Base-by-base conservation (phyloP, 495 filamentous ascomycete species). In the Cladorrhinum samala region DNA sequence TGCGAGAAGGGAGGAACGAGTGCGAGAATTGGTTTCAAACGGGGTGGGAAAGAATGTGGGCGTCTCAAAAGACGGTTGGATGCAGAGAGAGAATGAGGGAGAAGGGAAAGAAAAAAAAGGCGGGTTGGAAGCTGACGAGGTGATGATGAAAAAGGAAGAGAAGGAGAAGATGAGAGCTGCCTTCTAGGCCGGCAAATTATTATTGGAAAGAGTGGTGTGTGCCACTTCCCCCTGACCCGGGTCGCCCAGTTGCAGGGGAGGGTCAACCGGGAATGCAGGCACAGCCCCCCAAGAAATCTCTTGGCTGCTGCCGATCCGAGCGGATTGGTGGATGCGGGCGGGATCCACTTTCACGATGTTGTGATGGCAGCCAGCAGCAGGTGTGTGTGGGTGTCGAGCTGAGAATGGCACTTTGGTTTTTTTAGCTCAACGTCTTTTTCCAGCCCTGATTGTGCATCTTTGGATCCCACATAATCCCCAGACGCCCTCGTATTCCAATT, bases 21-120 rank as follows among this genome's bases (percentile, higher is more conserved):
- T 38, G 51, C 24, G 36, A 21, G 33, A 48, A 48, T n/a, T 17
- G 23, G 17, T 24, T 4, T 9, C 6, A 11, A n/a, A 48, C 21
- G 37, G 13, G 16, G 18, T 3, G 19, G 33, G 41, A 59, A 59
- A 16, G 56, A 59, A 20, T 49, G 56, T 55, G 42, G 38, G 27
- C 49, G 56, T 55, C 56, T 17, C 47, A 40, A 41, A 44, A 45
- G 56, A 55, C 56, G 49, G 52, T 55, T 45, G 56, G 56, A 40
- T 43, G 47, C 37, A 47, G 46, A 39, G 6, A 44, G 25, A 56
- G 18, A 52, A n/a, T n/a, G 42, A 33, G 49, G 40, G 23, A 16
- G 24, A 44, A 37, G 18, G 20, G 46, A 18, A 41, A 24, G 25
- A 16, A 43, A 48, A 40, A 46, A 13, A 23, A 41, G 24, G 52